These are phyloP conservation scores for Dactylellina parvicollis DNA, from an alignment of 2,329 filamentous ascomycete species.

Conservation along the genomic window DNA sequence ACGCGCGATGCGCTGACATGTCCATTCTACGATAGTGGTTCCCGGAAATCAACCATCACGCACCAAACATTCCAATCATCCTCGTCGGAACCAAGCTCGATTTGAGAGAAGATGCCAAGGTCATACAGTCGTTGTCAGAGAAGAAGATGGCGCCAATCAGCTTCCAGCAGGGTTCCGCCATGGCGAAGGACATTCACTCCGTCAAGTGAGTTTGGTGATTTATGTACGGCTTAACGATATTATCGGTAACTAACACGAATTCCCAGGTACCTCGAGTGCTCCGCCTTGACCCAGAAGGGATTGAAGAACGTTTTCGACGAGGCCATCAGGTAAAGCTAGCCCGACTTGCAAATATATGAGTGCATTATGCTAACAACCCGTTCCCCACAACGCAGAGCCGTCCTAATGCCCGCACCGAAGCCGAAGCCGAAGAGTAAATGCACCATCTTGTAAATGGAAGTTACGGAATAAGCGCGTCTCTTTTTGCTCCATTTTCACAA, in stretches of 20 bases:
- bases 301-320: slow-evolving; percentile 99
- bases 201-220: slow-evolving; percentile 72
- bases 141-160: slow-evolving; percentile 98
- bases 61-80: slow-evolving; percentile 97
- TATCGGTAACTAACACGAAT: slow-evolving; percentile 8
- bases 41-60: slow-evolving; percentile 99
- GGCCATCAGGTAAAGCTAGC: slow-evolving; percentile 83
- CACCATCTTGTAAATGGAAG: slow-evolving; percentile 69
- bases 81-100: slow-evolving; percentile 99
- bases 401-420: slow-evolving; percentile 74
- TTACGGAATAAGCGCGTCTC: slow-evolving; percentile 19
- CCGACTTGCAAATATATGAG: not conserved
- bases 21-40: slow-evolving; percentile 83
- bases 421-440: slow-evolving; percentile 71
- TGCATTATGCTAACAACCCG: slow-evolving; percentile 37
- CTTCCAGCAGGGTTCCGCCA: slow-evolving; percentile 91
- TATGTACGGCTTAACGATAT: not conserved
- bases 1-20: not conserved
- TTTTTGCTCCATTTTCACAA: slow-evolving; percentile 22
- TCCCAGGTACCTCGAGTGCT: slow-evolving; percentile 81
- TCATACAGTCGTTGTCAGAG: slow-evolving; percentile 77
- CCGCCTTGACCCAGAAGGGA: slow-evolving; percentile 93
- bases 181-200: slow-evolving; percentile 92
- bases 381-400: slow-evolving; percentile 65
- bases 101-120: slow-evolving; percentile 96